Evolutionary conservation across 169 alveolate genomes (phyloP), one percentile per base, ranked within the genome.

Genomic region (Plasmodium coatneyi): DNA sequence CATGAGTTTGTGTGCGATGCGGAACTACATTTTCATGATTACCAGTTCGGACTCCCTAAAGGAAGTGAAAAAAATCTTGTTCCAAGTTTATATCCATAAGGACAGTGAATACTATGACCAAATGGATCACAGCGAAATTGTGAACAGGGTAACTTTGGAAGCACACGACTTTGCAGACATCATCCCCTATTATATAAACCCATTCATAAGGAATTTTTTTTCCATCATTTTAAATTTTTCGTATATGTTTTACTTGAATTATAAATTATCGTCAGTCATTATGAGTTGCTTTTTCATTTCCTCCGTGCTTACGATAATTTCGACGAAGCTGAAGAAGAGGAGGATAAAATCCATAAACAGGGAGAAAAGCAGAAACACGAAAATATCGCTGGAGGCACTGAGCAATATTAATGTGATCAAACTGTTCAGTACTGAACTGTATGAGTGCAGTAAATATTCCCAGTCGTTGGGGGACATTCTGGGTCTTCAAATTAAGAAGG

Each of bases 171-270:
- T 84, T 74, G 52, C 93, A 49, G 79, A 84, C 41, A 84, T 84
- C 7, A 84, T 84, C 39, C 84, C 93, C 1, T 84, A 84, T 41
- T 84, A 84, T 84, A 84, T 84, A 30, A 84, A 74, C 34, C 93
- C 93, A 25, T 25, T 84, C 19, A 74, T 84, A 49, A 2, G 93
- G 1, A 84, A 84, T 52, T 71, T 84, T n/a, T 84, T 84, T 74
- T 84, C 93, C 1, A 74, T 84, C 39, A 46, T 84, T 74, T 74
- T 84, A 5, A 84, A 84, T 52, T 84, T 84, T 66, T 19, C 70
- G 0, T 84, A 84, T 84, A 49, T 84, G 6, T 84, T 71, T 84
- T 74, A 84, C 39, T 72, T 84, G 41, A 84, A 84, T 84, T 46
- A 72, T 9, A 84, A 72, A 2, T 74, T 84, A 16, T 72, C 93